These are phyloP conservation scores for Diaporthe caulivora DNA, from an alignment of 2,329 filamentous ascomycete genomes.

Conservation along the genomic window DNA sequence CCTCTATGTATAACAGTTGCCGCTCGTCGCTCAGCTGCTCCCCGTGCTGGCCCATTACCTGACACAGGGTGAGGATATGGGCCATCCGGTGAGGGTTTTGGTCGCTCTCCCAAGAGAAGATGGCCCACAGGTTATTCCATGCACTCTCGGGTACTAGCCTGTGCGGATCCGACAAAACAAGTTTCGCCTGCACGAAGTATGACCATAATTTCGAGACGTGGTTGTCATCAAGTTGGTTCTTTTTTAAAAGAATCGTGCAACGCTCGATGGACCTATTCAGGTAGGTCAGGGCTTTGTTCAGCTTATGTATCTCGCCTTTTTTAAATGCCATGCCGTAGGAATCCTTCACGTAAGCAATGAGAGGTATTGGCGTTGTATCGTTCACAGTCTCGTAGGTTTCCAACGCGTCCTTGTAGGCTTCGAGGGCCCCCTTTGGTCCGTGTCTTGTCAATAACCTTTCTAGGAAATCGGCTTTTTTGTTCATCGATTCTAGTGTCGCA, in stretches of 20 bases:
- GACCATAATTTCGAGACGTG: slow-evolving; percentile 57
- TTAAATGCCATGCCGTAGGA: background rate
- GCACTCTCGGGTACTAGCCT: slow-evolving; percentile 68
- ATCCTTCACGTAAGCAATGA: background rate
- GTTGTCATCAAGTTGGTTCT: slow-evolving; percentile 47
- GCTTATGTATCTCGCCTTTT: slow-evolving; percentile 37
- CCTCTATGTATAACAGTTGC: slow-evolving; percentile 76
- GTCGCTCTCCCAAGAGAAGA: slow-evolving; percentile 65
- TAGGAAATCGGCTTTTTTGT: slow-evolving; percentile 17
- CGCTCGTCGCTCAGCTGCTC: slow-evolving; percentile 67
- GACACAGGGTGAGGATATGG: slow-evolving; percentile 71
- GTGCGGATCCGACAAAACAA: slow-evolving; percentile 59
- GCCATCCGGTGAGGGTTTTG: slow-evolving; percentile 68
- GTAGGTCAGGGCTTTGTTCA: slow-evolving; percentile 37
- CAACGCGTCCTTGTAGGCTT: slow-evolving; percentile 33
- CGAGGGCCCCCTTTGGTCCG: slow-evolving; percentile 35
- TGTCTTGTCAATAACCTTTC: slow-evolving; percentile 36
- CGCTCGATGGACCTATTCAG: slow-evolving; percentile 48
- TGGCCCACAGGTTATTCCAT: slow-evolving; percentile 76
- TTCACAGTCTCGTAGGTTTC: slow-evolving; percentile 28
- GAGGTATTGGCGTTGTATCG: slow-evolving; percentile 11
- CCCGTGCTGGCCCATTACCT: slow-evolving; percentile 74
- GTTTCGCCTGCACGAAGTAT: slow-evolving; percentile 61
- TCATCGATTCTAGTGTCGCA: slow-evolving; percentile 27
- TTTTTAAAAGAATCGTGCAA: slow-evolving; percentile 51